These are phyloP conservation scores for Bruguiera hainesii DNA, from an alignment of 441 rosid genomes.

Conservation along the genomic window DNA sequence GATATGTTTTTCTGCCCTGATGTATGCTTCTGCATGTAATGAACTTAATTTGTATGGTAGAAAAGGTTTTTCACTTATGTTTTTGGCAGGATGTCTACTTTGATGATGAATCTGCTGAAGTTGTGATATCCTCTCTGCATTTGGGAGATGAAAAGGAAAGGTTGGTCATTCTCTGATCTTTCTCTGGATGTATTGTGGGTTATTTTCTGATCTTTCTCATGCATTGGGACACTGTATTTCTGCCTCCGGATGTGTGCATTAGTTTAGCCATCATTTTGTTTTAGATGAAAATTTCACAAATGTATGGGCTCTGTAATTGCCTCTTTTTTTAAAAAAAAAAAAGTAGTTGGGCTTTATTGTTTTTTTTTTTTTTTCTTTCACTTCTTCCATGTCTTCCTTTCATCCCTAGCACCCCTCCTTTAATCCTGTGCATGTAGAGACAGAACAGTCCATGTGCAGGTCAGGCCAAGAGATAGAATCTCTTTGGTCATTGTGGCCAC, in stretches of 20 bases:
- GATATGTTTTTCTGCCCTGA: too few relatives aligned
- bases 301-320: too few relatives aligned
- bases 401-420: not conserved
- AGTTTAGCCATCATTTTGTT: too few relatives aligned
- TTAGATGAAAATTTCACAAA: too few relatives aligned
- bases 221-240: too few relatives aligned
- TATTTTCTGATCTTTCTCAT: not conserved
- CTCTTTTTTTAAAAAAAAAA: too few relatives aligned
- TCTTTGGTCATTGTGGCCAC: not conserved
- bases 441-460: not conserved
- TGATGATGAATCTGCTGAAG: conserved; percentile 98
- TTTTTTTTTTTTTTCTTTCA: too few relatives aligned
- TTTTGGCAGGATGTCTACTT: conserved; percentile 88
- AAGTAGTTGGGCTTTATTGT: too few relatives aligned
- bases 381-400: too few relatives aligned
- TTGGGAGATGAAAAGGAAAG: conserved; percentile 92
- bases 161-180: conserved; percentile 28
- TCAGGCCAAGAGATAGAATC: not conserved
- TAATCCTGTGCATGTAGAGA: not conserved
- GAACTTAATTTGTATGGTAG: not conserved
- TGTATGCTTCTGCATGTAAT: too few relatives aligned
- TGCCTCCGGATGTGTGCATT: too few relatives aligned
- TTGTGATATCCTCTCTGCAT: conserved; percentile 93
- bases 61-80: not conserved
- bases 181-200: not conserved